Evolutionary conservation across 768 basidiomycete genomes (phyloP).

Genomic region (Mycena kentingensis): DNA sequence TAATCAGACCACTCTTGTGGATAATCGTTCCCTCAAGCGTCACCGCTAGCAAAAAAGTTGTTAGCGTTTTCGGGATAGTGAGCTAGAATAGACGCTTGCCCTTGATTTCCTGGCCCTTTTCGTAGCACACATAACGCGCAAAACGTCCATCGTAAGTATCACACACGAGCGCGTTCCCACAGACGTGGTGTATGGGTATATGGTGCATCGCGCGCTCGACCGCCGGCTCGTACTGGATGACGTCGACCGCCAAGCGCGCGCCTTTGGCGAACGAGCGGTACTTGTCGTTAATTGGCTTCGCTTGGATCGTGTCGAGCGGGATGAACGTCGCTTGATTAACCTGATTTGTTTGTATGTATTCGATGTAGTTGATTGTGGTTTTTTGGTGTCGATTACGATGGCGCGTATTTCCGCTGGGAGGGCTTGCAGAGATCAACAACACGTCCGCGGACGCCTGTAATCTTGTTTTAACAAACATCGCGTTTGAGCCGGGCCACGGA

Average conservation of each 20-base stretch:
- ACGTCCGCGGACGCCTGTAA: conserved; percentile 83
- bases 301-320: conserved; percentile 96
- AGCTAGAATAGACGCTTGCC: conserved; percentile 50
- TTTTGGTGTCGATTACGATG: conserved; percentile 95
- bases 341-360: conserved; percentile 96
- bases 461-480: neutral
- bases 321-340: conserved; percentile 97
- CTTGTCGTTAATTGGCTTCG: conserved; percentile 92
- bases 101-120: conserved; percentile 95
- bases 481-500: conserved; percentile 28
- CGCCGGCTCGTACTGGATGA: conserved; percentile 78
- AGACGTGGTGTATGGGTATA: too few species aligned
- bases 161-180: conserved; percentile 92
- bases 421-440: conserved; percentile 95
- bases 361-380: conserved; percentile 97
- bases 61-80: neutral
- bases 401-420: conserved; percentile 88
- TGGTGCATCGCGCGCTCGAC: conserved; percentile 96
- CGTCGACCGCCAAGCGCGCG: conserved; percentile 82
- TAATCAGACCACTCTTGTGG: conserved; percentile 96
- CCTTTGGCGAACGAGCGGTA: conserved; percentile 90
- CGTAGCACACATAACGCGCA: conserved; percentile 89
- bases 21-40: conserved; percentile 96
- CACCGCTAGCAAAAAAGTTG: conserved; percentile 61
- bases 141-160: conserved; percentile 94